Evolutionary conservation across 2,329 filamentous ascomycete species (phyloP).

Genomic region (Fusarium staphyleae): DNA sequence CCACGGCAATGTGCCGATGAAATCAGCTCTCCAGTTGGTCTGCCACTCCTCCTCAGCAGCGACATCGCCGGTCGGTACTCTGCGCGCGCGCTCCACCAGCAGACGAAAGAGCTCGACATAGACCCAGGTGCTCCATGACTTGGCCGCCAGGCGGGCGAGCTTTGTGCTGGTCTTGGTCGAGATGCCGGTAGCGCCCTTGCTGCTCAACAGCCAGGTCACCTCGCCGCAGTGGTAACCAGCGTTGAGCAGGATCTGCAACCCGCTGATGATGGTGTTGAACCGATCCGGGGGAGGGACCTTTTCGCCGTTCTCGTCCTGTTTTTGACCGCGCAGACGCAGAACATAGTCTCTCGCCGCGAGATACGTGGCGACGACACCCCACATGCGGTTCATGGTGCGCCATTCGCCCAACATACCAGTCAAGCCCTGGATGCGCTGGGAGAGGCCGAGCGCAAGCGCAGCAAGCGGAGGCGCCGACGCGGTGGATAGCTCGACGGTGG

Average conservation of each 20-base stretch:
- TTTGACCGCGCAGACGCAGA: slow-evolving; percentile 40
- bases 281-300: slow-evolving; percentile 42
- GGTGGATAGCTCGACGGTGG: slow-evolving; percentile 54
- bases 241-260: slow-evolving; percentile 72
- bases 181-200: slow-evolving; percentile 73
- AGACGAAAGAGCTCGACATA: slow-evolving; percentile 77
- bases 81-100: slow-evolving; percentile 53
- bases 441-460: slow-evolving; percentile 56
- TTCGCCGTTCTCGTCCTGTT: slow-evolving; percentile 48
- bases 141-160: slow-evolving; percentile 75
- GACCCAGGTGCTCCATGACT: slow-evolving; percentile 83
- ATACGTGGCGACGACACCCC: slow-evolving; percentile 78
- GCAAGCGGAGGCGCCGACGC: slow-evolving; percentile 50
- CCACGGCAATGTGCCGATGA: slow-evolving; percentile 77
- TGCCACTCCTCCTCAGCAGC: slow-evolving; percentile 52
- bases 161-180: slow-evolving; percentile 62
- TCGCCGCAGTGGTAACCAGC: slow-evolving; percentile 79
- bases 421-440: slow-evolving; percentile 64
- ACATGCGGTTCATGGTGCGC: slow-evolving; percentile 76
- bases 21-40: slow-evolving; percentile 67
- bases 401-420: slow-evolving; percentile 73
- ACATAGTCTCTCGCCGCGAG: slow-evolving; percentile 66
- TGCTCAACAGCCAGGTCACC: slow-evolving; percentile 79
- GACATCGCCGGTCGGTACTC: slow-evolving; percentile 46
- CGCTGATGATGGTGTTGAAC: slow-evolving; percentile 61